Conservation (phyloP, 2,329 filamentous ascomycete genomes). For the Talaromyces verruculosus region DNA sequence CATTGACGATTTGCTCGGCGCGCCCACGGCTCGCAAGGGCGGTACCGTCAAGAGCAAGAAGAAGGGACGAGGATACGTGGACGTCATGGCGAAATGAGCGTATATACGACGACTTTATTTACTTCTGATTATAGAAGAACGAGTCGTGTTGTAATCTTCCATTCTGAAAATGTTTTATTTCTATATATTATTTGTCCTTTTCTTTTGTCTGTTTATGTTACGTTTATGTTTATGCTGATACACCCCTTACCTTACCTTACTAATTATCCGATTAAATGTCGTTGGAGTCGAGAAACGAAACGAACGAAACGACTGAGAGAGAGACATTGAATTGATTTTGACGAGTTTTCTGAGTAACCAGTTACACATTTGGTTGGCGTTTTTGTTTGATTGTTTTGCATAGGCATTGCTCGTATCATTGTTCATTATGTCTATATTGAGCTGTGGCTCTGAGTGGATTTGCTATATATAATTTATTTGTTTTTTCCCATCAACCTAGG, state of each 20-base stretch:
- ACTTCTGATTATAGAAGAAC: background rate
- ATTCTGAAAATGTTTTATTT: slow-evolving; percentile 8
- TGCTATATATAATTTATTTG: background rate
- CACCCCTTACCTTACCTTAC: background rate
- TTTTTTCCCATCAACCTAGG: background rate
- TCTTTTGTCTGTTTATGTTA: background rate
- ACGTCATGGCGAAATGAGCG: slow-evolving; percentile 78
- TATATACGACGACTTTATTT: background rate
- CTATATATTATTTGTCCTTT: background rate
- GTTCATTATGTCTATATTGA: background rate
- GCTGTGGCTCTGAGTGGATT: background rate
- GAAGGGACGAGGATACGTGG: slow-evolving; percentile 86
- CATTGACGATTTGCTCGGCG: slow-evolving; percentile 87
- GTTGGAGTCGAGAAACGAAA: background rate
- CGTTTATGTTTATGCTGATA: background rate
- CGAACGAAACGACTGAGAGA: background rate
- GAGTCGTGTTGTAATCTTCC: background rate
- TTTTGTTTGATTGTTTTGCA: background rate
- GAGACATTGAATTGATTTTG: background rate
- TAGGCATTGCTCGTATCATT: background rate
- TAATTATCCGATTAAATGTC: background rate
- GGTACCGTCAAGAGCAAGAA: slow-evolving; percentile 66
- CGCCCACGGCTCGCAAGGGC: slow-evolving; percentile 67
- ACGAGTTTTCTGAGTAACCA: background rate
- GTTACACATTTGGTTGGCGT: slow-evolving; percentile 1